Evolutionary conservation across 1,284 basidiomycete genomes (phyloP).

Genomic region (Ganoderma meredithae): DNA sequence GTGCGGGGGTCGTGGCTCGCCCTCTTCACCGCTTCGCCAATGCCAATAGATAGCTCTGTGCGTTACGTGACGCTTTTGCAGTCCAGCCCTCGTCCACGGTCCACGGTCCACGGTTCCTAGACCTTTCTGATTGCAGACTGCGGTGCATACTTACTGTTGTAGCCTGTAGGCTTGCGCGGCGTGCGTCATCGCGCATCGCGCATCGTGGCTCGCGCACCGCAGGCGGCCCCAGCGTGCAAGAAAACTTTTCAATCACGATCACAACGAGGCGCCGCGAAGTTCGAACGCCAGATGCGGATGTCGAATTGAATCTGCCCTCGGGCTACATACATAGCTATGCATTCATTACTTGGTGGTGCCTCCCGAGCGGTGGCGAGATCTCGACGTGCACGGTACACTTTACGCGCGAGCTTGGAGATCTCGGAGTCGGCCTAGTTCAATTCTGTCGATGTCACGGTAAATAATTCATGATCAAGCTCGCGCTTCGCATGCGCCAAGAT

Average conservation of each 20-base stretch:
- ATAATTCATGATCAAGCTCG: not conserved
- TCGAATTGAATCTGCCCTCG: not conserved
- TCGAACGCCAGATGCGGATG: too few relatives aligned
- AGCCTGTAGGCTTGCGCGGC: not conserved
- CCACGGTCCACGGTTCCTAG: not conserved
- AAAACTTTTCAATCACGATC: not conserved
- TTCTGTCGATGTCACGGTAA: not conserved
- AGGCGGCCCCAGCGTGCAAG: not conserved
- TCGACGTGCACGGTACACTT: not conserved
- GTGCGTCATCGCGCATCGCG: not conserved
- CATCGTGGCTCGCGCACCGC: not conserved
- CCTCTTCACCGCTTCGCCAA: not conserved
- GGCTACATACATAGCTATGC: not conserved
- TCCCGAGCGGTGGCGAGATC: not conserved
- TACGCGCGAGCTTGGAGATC: not conserved
- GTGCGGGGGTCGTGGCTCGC: not conserved
- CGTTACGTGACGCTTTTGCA: not conserved
- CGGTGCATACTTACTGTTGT: too few relatives aligned
- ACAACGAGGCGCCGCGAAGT: not conserved
- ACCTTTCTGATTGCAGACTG: too few relatives aligned
- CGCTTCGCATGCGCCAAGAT: not conserved
- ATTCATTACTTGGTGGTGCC: too few relatives aligned
- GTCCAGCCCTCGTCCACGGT: not conserved
- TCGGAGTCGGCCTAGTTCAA: too few relatives aligned
- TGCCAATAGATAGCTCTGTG: too few relatives aligned